These are phyloP conservation scores for Suhomyces xylopsoci DNA, from an alignment of 805 yeast species.

Conservation along the genomic window DNA sequence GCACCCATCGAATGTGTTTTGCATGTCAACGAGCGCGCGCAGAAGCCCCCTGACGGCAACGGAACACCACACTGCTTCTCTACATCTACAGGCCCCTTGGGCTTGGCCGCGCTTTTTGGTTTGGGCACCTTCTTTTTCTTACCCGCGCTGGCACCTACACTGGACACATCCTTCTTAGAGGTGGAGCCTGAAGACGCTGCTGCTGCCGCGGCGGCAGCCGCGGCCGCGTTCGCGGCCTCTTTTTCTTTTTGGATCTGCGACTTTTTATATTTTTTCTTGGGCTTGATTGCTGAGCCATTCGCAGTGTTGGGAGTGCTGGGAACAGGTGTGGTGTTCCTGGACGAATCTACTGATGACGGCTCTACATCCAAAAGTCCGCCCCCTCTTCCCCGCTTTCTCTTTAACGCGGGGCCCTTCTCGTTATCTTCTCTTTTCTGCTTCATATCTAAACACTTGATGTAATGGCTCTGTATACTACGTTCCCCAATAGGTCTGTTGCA, in stretches of 20 bases:
- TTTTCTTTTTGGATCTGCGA: slow-evolving; percentile 43
- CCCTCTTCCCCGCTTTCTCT: slow-evolving; percentile 25
- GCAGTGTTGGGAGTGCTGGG: slow-evolving; percentile 27
- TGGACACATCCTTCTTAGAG: slow-evolving; percentile 3
- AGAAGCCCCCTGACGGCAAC: slow-evolving; percentile 88
- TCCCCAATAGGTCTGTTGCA: slow-evolving; percentile 43
- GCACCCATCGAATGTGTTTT: slow-evolving; percentile 99
- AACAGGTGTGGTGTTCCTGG: slow-evolving; percentile 37
- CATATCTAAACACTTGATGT: slow-evolving; percentile 37
- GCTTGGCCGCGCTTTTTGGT: slow-evolving; percentile 47
- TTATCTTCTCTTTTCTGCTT: slow-evolving; percentile 27
- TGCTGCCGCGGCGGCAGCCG: slow-evolving; percentile 42
- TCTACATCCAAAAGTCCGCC: slow-evolving; percentile 30
- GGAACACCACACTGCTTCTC: slow-evolving; percentile 96
- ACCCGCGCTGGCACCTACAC: slow-evolving; percentile 1
- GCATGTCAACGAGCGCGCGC: slow-evolving; percentile 95
- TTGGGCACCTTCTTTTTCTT: slow-evolving; percentile 35
- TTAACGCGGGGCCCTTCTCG: slow-evolving; percentile 13
- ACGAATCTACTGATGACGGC: slow-evolving; percentile 37
- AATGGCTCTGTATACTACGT: slow-evolving; percentile 30
- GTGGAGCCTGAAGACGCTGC: slow-evolving; percentile 9
- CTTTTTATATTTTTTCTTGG: slow-evolving; percentile 44
- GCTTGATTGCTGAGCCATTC: slow-evolving; percentile 19
- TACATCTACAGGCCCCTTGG: slow-evolving; percentile 83
- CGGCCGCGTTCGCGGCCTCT: slow-evolving; percentile 47